Base-by-base conservation (phyloP, 106 monocot species). In the Dendrobium huoshanense region DNA sequence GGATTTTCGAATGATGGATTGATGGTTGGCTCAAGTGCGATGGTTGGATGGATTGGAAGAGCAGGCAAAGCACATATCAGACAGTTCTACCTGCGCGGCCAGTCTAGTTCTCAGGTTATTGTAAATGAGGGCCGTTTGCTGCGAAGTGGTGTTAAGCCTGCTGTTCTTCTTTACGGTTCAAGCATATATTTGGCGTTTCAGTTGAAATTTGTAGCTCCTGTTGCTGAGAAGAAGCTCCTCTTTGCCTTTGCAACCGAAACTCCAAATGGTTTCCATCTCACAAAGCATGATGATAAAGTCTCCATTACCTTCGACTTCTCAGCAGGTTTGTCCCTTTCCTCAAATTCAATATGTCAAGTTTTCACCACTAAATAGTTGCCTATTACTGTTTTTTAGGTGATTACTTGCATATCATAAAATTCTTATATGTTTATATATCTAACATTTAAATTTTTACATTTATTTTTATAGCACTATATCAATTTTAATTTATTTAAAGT, bases 21-120 rank as follows among this genome's bases (percentile, higher is more conserved):
- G 86, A 94, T 94, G 94, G 85, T 87, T 27, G 91, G 91, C 0
- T 91, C 91, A 6, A 94, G 90, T 75, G 94, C 91, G 9, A 94
- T 94, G 88, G 89, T 91, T 0, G 94, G 89, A 20, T 94, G 89
- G 89, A 85, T 94, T 9, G 88, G 86, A n/a, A 84, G 77, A 51
- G 75, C 58, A 9, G 83, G 89, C 25, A 87, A 76, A 83, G 82
- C 89, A 16, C 87, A 89, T 29, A 86, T 91, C 79, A 85, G 81
- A 20, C 94, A 88, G 43, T 94, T 78, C 78, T 88, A 82, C 81
- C 78, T 94, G 24, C 76, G 85, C 10, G 88, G 88, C 9, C 84
- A 80, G 55, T 79, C 89, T 22, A 73, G 45, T 74, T 89, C 89
- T 25, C 41, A 85, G 55, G 91, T 89, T 37, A 18, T 86, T 4